Conservation (phyloP, 345 rosid species). For the Eucalyptus caleyi region DNA sequence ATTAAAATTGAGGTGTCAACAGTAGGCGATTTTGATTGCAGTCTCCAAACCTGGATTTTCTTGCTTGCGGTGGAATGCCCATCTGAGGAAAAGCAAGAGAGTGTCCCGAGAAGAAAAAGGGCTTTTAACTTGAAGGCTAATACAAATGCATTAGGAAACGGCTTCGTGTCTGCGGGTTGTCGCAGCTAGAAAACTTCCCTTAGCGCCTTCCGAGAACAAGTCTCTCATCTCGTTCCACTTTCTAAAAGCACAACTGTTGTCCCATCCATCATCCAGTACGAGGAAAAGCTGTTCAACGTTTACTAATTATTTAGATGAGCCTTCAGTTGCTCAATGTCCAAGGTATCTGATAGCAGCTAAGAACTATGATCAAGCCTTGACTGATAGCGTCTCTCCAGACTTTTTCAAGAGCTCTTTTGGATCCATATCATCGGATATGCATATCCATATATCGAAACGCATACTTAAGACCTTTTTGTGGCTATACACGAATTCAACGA, state of each 20-base stretch:
- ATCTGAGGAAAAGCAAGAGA: not conserved
- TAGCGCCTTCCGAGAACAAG: not conserved
- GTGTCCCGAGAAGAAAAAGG: not conserved
- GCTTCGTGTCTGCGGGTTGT: not conserved
- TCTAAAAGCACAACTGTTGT: not conserved
- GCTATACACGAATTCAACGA: too few relatives aligned
- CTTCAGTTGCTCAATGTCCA: too few relatives aligned
- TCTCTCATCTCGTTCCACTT: not conserved
- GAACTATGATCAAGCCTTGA: too few relatives aligned
- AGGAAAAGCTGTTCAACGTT: not conserved
- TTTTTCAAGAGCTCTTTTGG: too few relatives aligned
- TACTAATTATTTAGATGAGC: too few relatives aligned
- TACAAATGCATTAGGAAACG: not conserved
- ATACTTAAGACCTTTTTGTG: too few relatives aligned
- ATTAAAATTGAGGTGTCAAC: too few relatives aligned
- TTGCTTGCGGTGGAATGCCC: not conserved
- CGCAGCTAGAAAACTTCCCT: not conserved
- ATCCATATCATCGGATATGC: too few relatives aligned
- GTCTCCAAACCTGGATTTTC: not conserved
- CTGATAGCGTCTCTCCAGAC: too few relatives aligned
- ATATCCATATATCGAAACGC: too few relatives aligned
- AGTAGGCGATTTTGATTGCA: not conserved
- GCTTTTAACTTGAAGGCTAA: not conserved
- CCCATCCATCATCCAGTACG: not conserved
- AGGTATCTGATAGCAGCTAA: too few relatives aligned